phyloP scores from a whole-genome alignment of 768 basidiomycete genomes.

The Tulasnella calospora region DNA sequence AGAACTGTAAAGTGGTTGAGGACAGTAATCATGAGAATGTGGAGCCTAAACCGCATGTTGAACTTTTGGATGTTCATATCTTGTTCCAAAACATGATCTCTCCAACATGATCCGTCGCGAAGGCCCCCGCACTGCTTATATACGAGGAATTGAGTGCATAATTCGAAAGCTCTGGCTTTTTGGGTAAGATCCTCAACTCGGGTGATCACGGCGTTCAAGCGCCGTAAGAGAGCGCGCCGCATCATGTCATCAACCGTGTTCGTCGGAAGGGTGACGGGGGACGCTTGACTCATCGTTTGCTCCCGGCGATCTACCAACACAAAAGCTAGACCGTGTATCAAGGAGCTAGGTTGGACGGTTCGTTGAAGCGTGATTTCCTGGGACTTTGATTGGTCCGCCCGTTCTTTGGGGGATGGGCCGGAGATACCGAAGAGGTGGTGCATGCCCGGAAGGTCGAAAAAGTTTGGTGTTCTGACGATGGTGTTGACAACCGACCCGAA shows the following conservation, averaged over 20 bases:
- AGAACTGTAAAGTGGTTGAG: no score
- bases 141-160: not conserved
- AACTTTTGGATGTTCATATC: not conserved
- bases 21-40: no score
- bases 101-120: no score
- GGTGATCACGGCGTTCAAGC: no score
- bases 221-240: not conserved
- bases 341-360: not conserved
- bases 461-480: no score
- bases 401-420: not conserved
- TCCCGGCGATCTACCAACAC: not conserved
- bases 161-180: not conserved
- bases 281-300: not conserved
- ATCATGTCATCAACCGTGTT: not conserved
- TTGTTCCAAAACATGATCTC: not conserved
- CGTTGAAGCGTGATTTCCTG: not conserved
- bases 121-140: not conserved
- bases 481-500: not conserved
- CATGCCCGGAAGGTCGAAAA: not conserved
- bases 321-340: not conserved
- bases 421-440: not conserved
- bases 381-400: not conserved
- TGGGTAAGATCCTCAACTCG: not conserved
- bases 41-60: not conserved
- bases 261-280: not conserved